Conservation (phyloP, 345 rosid species). For the Pelargonium nanum region DNA sequence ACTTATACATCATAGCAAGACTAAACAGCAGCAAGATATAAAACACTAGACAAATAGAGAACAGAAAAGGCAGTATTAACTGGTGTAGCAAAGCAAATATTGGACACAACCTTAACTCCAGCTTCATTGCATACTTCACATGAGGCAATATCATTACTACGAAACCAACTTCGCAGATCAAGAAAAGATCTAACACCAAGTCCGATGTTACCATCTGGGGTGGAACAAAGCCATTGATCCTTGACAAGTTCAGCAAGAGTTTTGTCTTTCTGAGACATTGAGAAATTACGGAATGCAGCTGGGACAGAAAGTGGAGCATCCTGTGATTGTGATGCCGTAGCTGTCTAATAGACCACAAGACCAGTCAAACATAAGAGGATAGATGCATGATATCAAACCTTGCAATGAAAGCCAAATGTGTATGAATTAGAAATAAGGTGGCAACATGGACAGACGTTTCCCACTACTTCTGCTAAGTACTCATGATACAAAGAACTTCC, state of each 20-base stretch:
- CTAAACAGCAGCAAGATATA: not conserved
- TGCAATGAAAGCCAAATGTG: not conserved
- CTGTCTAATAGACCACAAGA: slow-evolving; percentile 14
- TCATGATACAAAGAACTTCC: not conserved
- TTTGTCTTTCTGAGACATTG: slow-evolving; percentile 78
- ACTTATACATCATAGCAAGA: not conserved
- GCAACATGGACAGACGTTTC: not conserved
- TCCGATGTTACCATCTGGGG: slow-evolving; percentile 53
- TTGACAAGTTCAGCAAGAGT: slow-evolving; percentile 54
- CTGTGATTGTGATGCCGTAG: slow-evolving; percentile 30
- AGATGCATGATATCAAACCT: not conserved
- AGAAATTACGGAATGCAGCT: slow-evolving; percentile 65
- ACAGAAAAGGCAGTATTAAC: not conserved
- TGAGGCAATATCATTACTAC: slow-evolving; percentile 52
- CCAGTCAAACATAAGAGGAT: slow-evolving; percentile 8
- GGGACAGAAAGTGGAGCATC: slow-evolving; percentile 36
- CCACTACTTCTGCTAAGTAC: not conserved
- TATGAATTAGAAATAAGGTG: too few species aligned
- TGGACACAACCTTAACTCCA: slow-evolving; percentile 56
- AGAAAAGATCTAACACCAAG: slow-evolving; percentile 77
- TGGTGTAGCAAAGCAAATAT: slow-evolving; percentile 2
- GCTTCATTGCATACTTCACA: slow-evolving; percentile 93
- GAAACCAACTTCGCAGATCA: slow-evolving; percentile 79
- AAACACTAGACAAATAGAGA: not conserved
- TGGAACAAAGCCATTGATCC: slow-evolving; percentile 67